Evolutionary conservation across 2,329 filamentous ascomycete species (phyloP).

Genomic region (Xylaria sp.): DNA sequence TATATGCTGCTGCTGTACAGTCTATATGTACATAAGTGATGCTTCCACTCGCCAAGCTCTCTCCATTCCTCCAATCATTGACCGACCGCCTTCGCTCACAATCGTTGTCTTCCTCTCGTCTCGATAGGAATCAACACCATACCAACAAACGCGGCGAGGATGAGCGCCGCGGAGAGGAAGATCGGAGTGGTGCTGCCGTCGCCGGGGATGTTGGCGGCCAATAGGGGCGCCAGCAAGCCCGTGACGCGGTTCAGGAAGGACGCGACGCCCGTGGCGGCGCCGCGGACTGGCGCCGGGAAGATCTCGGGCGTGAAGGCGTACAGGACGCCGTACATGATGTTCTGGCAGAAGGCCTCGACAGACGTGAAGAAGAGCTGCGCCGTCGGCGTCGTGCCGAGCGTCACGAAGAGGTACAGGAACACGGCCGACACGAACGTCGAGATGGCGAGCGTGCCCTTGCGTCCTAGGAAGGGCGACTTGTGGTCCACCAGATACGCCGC

Average conservation of each 20-base stretch:
- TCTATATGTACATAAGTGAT: conserved; percentile 22
- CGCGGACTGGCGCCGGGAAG: conserved; percentile 76
- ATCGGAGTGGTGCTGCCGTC: conserved; percentile 67
- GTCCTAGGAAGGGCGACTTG: conserved; percentile 70
- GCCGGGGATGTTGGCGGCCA: conserved; percentile 70
- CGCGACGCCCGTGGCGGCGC: conserved; percentile 76
- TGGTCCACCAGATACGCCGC: conserved; percentile 78
- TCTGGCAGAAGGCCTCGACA: conserved; percentile 76
- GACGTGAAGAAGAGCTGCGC: conserved; percentile 73
- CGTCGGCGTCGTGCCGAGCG: conserved; percentile 64
- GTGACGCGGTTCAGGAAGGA: conserved; percentile 76
- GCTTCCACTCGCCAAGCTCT: not conserved
- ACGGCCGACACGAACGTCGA: conserved; percentile 74
- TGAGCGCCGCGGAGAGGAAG: conserved; percentile 65
- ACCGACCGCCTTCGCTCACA: conserved; percentile 50
- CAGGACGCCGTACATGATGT: conserved; percentile 80
- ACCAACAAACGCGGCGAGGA: conserved; percentile 67
- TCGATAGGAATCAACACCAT: conserved; percentile 72
- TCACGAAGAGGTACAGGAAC: conserved; percentile 75
- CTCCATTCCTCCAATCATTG: too few species aligned
- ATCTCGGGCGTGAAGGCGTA: conserved; percentile 83
- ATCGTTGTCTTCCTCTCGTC: conserved; percentile 66
- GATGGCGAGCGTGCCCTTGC: conserved; percentile 75
- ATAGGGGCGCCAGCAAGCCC: conserved; percentile 74
- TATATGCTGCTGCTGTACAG: not conserved